Base-by-base conservation (phyloP, 345 rosid genomes). In the Durio zibethinus region DNA sequence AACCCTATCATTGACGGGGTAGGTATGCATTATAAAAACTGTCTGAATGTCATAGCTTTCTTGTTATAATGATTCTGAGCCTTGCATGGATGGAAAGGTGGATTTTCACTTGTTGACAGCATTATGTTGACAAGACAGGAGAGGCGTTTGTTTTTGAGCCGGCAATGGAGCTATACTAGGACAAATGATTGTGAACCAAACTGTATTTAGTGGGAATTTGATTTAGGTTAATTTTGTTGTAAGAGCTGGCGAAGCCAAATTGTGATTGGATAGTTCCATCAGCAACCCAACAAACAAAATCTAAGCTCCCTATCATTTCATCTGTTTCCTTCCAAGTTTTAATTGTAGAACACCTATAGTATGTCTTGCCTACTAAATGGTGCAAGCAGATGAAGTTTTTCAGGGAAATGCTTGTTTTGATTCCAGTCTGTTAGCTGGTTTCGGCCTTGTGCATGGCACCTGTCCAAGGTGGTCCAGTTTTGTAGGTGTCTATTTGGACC, bases 241-340 rank as follows among this genome's bases (percentile, higher is more conserved):
- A 40, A 12, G 72, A 68, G 52, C 72, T 40, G n/a, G 31, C 15
- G 9, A 40, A 68, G 48, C 53, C 61, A 33, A 47, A 72, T 27
- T 27, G 47, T 20, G 47, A 36, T 40, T 53, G 69, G 38, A 61
- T 42, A 25, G 75, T 50, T 50, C 74, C 56, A 74, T 40, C 50
- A 45, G 42, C 27, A 53, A 40, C 68, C 68, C 23, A 16, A 27
- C 57, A 43, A 60, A 71, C 77, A 74, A 61, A 74, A 43, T 74
- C 40, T 47, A 45, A 60, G 7, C 15, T 31, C 62, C 59, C 45
- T 10, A 29, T 72, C 75, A 52, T 72, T 35, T 53, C 23, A 5
- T 27, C 5, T 60, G 0, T 60, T 29, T 60, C 0, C 54, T 68
- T 38, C 9, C 11, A 21, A 66, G 15, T 8, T 11, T 47, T 20